Evolutionary conservation across 495 filamentous ascomycete genomes (phyloP).

Genomic region (Xylaria grammica): DNA sequence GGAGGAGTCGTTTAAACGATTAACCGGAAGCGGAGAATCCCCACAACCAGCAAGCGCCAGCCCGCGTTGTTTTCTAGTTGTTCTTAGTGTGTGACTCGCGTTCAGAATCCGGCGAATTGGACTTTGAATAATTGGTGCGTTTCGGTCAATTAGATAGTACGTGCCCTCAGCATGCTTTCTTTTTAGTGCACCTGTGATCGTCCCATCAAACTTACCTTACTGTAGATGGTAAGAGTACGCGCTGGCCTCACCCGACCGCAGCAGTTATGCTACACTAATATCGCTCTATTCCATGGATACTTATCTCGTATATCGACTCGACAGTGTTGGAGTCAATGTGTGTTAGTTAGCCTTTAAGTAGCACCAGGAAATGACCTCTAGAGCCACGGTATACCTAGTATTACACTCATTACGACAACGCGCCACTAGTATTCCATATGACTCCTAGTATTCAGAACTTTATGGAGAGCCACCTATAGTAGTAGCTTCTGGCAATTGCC

Average conservation of each 20-base stretch:
- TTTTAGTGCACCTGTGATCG: background rate
- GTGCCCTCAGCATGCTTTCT: background rate
- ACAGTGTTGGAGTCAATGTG: too few species aligned
- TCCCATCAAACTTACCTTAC: background rate
- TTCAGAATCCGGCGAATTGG: background rate
- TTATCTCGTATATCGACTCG: background rate
- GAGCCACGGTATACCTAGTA: too few species aligned
- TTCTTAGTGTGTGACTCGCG: background rate
- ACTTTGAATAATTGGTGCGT: background rate
- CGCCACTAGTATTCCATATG: too few species aligned
- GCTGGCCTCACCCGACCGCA: background rate
- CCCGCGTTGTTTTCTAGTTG: background rate
- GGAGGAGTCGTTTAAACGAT: background rate
- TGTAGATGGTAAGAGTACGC: background rate
- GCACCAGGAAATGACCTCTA: background rate
- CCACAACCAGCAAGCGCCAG: background rate
- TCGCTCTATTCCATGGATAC: background rate
- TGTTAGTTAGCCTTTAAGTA: too few species aligned
- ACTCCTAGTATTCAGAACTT: too few species aligned
- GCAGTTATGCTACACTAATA: background rate
- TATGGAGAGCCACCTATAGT: too few species aligned
- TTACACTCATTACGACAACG: too few species aligned
- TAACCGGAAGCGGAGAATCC: constrained; percentile 14
- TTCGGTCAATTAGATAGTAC: background rate
- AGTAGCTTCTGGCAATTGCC: background rate